Evolutionary conservation across 352 stramenopile genomes (phyloP).

Genomic region (Globisporangium canariense): DNA sequence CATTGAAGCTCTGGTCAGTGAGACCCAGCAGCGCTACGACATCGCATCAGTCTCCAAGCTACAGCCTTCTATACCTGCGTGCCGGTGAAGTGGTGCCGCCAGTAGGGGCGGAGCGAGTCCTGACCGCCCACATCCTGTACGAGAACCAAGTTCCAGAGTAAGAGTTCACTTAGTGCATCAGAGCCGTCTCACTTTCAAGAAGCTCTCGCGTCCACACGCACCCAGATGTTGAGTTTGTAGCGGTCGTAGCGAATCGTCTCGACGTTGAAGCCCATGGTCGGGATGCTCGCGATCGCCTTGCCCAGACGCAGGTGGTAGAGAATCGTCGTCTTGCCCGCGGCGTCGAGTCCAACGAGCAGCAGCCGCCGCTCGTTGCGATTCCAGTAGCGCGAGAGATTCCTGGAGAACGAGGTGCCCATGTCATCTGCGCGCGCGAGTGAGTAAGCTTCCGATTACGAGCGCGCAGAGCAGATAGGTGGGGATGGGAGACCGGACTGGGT

Average conservation of each 20-base stretch:
- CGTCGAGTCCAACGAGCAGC: slow-evolving; percentile 73
- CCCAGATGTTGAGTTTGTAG: slow-evolving; percentile 82
- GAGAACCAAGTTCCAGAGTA: background rate
- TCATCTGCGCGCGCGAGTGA: slow-evolving; percentile 21
- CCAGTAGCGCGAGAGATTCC: slow-evolving; percentile 64
- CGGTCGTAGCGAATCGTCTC: slow-evolving; percentile 70
- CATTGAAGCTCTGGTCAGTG: slow-evolving; percentile 2
- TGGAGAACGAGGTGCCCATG: slow-evolving; percentile 74
- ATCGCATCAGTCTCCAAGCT: background rate
- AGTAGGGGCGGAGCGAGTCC: slow-evolving; percentile 77
- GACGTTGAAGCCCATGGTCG: slow-evolving; percentile 81
- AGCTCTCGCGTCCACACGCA: slow-evolving; percentile 13
- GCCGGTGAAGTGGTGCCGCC: slow-evolving; percentile 82
- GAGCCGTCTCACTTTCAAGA: background rate
- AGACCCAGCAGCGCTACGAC: background rate
- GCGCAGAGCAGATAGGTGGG: background rate
- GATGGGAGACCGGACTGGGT: background rate
- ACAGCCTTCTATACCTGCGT: slow-evolving; percentile 45
- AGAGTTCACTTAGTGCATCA: background rate
- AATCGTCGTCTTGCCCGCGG: slow-evolving; percentile 79
- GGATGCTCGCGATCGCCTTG: slow-evolving; percentile 77
- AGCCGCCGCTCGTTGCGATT: slow-evolving; percentile 74
- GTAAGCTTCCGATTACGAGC: background rate
- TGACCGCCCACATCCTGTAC: slow-evolving; percentile 75
- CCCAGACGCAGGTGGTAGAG: slow-evolving; percentile 75